These are phyloP conservation scores for Hypoxylon rubiginosum DNA, from an alignment of 2,329 filamentous ascomycete species.

Conservation along the genomic window DNA sequence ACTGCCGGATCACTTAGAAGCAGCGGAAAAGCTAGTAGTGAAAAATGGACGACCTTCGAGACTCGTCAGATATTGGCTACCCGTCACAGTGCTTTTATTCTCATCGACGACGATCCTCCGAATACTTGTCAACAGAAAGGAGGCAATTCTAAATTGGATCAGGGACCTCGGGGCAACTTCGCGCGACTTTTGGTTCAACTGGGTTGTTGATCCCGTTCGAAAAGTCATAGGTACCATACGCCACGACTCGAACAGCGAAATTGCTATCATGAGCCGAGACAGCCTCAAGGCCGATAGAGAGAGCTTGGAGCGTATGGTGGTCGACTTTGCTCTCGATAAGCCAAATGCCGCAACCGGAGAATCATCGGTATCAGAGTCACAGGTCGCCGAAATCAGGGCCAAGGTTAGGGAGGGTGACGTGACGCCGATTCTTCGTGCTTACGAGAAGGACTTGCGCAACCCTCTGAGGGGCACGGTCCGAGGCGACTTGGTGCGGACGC, in stretches of 20 bases:
- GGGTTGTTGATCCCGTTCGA: conserved; percentile 87
- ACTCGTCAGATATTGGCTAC: conserved; percentile 90
- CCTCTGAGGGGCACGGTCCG: conserved; percentile 86
- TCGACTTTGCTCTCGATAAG: conserved; percentile 92
- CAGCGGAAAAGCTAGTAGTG: conserved; percentile 67
- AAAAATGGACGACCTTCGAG: conserved; percentile 81
- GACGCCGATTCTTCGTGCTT: conserved; percentile 90
- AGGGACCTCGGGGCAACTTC: conserved; percentile 81
- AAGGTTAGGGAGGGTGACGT: conserved; percentile 93
- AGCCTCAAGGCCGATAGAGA: conserved; percentile 91
- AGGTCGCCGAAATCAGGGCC: conserved; percentile 79
- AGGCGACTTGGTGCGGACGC: conserved; percentile 88
- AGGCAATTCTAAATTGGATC: conserved; percentile 85
- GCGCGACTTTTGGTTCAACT: conserved; percentile 95
- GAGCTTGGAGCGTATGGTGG: conserved; percentile 96
- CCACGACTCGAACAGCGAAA: conserved; percentile 91
- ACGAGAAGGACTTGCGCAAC: conserved; percentile 86
- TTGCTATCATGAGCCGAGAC: conserved; percentile 95
- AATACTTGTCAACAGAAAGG: conserved; percentile 79
- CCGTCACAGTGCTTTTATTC: conserved; percentile 76
- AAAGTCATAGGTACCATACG: conserved; percentile 92
- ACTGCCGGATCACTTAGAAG: conserved; percentile 74
- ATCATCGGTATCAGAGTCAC: conserved; percentile 70
- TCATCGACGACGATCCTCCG: conserved; percentile 90
- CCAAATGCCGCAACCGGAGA: conserved; percentile 70